Conservation (phyloP, 2,329 filamentous ascomycete genomes). For the Daldinia sp. region DNA sequence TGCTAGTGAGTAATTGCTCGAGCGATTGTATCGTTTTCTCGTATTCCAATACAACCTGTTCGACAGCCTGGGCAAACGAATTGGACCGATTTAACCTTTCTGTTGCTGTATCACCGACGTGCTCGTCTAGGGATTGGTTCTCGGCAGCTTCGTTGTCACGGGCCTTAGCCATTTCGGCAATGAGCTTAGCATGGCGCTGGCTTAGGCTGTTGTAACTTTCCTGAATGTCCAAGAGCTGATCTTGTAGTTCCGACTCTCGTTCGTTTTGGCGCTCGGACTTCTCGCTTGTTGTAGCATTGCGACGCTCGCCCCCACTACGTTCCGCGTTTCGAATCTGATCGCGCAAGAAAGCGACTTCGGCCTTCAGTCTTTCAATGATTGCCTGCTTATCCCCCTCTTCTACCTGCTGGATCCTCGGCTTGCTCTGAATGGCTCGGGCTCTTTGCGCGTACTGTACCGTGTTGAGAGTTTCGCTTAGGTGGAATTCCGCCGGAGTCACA, state of each 20-base stretch:
- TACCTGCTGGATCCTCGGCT: conserved; percentile 92
- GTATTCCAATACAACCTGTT: conserved; percentile 96
- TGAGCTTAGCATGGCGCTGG: conserved; percentile 93
- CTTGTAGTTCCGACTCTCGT: conserved; percentile 89
- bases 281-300: conserved; percentile 71
- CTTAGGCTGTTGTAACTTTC: conserved; percentile 95
- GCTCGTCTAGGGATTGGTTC: conserved; percentile 69
- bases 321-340: conserved; percentile 93
- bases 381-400: conserved; percentile 96
- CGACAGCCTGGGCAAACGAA: conserved; percentile 94
- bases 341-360: conserved; percentile 91
- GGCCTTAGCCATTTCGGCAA: conserved; percentile 90
- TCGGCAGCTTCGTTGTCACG: conserved; percentile 75
- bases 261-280: conserved; percentile 83
- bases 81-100: conserved; percentile 94
- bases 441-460: conserved; percentile 97
- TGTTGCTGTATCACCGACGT: conserved; percentile 80
- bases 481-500: conserved; percentile 96
- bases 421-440: conserved; percentile 95
- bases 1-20: conserved; percentile 91
- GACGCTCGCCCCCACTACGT: conserved; percentile 68
- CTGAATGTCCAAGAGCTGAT: conserved; percentile 90
- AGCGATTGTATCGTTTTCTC: conserved; percentile 97
- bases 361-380: conserved; percentile 90
- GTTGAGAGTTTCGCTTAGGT: conserved; percentile 96